These are phyloP conservation scores for Hygrophoropsis aurantiaca DNA, from an alignment of 768 basidiomycete genomes.

Conservation along the genomic window DNA sequence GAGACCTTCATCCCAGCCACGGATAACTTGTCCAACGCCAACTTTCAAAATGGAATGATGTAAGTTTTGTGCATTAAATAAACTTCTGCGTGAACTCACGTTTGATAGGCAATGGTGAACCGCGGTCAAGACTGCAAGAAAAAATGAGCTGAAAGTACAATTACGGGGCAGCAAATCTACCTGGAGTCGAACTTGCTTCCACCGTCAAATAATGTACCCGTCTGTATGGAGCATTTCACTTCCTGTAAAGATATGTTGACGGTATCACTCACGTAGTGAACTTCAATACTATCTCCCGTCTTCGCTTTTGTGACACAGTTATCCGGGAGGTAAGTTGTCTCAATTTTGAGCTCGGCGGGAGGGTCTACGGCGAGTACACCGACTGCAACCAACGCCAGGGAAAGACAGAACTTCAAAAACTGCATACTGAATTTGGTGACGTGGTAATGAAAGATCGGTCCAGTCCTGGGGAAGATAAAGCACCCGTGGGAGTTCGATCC, in stretches of 20 bases:
- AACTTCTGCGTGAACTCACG: conserved; percentile 44
- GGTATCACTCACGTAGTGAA: conserved; percentile 69
- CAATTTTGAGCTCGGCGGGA: conserved; percentile 59
- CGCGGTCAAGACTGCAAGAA: conserved; percentile 62
- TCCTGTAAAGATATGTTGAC: neutral
- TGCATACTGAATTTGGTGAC: conserved; percentile 44
- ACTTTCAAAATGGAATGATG: conserved; percentile 46
- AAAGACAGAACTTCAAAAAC: conserved; percentile 45
- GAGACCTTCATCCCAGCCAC: conserved; percentile 84
- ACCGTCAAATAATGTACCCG: conserved; percentile 73
- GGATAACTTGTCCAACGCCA: conserved; percentile 78
- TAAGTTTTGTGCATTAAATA: neutral
- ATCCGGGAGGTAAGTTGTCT: conserved; percentile 59
- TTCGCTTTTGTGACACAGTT: conserved; percentile 54
- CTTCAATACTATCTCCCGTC: conserved; percentile 63
- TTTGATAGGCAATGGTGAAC: conserved; percentile 71
- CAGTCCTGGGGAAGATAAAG: neutral
- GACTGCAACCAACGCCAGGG: conserved; percentile 46
- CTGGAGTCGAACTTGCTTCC: conserved; percentile 92
- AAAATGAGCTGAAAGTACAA: neutral
- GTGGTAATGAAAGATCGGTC: neutral
- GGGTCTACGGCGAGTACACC: conserved; percentile 47
- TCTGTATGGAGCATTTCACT: conserved; percentile 41
- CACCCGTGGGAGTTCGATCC: neutral
- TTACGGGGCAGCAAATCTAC: conserved; percentile 31